Evolutionary conservation across 768 basidiomycete species (phyloP).

Genomic region (Rhodosporidiobolus sp.): DNA sequence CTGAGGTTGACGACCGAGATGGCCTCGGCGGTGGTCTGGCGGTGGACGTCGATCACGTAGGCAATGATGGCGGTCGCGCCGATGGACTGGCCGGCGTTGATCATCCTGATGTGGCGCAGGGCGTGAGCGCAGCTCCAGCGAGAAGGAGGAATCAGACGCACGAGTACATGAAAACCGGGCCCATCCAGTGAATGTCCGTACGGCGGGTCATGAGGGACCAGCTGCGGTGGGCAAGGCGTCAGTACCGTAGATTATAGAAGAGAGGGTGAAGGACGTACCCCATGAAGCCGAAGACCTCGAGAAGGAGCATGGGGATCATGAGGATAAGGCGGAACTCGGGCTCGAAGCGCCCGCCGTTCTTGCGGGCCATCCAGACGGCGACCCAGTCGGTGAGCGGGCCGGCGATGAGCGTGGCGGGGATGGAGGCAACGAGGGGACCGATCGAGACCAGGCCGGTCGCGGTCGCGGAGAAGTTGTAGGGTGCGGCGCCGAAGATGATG

Average conservation of each 20-base stretch:
- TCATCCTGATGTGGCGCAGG: too few species aligned
- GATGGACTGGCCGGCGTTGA: conserved; percentile 54
- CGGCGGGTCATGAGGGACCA: background rate
- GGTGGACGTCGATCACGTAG: conserved; percentile 56
- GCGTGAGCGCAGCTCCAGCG: background rate
- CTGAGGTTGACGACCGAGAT: conserved; percentile 32
- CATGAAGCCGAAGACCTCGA: conserved; percentile 55
- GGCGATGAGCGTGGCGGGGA: conserved; percentile 23
- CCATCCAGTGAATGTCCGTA: conserved; percentile 10
- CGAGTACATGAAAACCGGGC: conserved; percentile 8
- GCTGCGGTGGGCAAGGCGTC: conserved; percentile 32
- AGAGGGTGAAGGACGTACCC: too few species aligned
- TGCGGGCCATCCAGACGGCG: conserved; percentile 53
- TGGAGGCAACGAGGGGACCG: conserved; percentile 35
- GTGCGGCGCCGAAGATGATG: conserved; percentile 36
- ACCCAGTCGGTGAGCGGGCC: conserved; percentile 50
- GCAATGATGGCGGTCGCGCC: conserved; percentile 53
- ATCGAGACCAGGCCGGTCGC: conserved; percentile 39
- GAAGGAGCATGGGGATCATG: conserved; percentile 52
- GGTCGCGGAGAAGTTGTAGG: conserved; percentile 34
- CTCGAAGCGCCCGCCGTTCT: conserved; percentile 55
- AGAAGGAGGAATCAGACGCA: too few species aligned
- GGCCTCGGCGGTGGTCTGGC: conserved; percentile 51
- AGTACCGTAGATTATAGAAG: too few species aligned
- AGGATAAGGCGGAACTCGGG: conserved; percentile 54